These are phyloP conservation scores for Suaeda aralocaspica DNA, from an alignment of 148 eudicot genomes.

Conservation along the genomic window DNA sequence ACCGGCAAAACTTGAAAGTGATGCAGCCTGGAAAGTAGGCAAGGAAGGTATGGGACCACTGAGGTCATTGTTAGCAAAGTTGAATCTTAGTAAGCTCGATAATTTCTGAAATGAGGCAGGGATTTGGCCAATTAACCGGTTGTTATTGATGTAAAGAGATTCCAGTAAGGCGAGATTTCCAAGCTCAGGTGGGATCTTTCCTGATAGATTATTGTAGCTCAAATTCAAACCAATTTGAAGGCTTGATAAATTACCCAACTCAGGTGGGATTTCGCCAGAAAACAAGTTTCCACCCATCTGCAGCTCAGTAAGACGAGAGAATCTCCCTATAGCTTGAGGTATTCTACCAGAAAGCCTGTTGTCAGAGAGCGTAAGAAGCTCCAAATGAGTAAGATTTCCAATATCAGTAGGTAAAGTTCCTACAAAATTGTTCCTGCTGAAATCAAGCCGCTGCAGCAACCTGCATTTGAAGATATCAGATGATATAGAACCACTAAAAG, in stretches of 20 bases:
- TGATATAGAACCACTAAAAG: conserved; percentile 32
- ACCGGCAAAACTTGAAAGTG: conserved; percentile 58
- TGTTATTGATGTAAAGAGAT: conserved; percentile 63
- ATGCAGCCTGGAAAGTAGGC: conserved; percentile 46
- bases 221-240: conserved; percentile 82
- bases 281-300: conserved; percentile 89
- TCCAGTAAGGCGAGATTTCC: conserved; percentile 79
- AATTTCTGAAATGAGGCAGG: conserved; percentile 56
- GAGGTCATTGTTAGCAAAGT: conserved; percentile 73
- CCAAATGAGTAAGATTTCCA: conserved; percentile 61
- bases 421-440: conserved; percentile 59
- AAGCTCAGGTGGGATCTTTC: conserved; percentile 60
- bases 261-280: conserved; percentile 62
- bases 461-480: conserved; percentile 32
- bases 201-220: conserved; percentile 67
- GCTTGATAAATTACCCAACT: conserved; percentile 53
- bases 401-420: conserved; percentile 53
- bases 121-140: conserved; percentile 65
- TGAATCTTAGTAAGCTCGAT: conserved; percentile 63
- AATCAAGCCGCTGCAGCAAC: conserved; percentile 72
- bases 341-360: conserved; percentile 55
- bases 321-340: conserved; percentile 56
- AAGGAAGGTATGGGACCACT: conserved; percentile 63
- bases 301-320: conserved; percentile 59
- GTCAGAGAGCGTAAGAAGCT: conserved; percentile 81